These are phyloP conservation scores for Ampelomyces quisqualis DNA, from an alignment of 2,329 filamentous ascomycete genomes.

Conservation along the genomic window DNA sequence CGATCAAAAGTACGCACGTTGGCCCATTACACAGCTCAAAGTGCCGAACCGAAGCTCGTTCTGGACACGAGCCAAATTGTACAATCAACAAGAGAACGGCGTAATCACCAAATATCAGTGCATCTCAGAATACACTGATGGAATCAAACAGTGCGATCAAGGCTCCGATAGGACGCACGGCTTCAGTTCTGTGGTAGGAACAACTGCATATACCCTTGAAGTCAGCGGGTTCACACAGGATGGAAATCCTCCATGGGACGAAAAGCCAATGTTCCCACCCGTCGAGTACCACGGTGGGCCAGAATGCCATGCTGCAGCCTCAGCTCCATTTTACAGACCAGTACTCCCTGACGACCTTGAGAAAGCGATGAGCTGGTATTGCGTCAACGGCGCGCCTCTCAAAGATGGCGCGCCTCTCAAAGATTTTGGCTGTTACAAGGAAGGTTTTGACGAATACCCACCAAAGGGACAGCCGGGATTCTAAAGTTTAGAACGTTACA, in stretches of 20 bases:
- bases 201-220: slow-evolving; percentile 6
- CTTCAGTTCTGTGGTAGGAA: slow-evolving; percentile 3
- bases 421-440: not conserved
- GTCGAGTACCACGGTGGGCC: slow-evolving; percentile 1
- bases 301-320: not conserved
- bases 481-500: not conserved
- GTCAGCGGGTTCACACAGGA: slow-evolving; percentile 3
- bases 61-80: slow-evolving; percentile 4
- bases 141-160: slow-evolving; percentile 5
- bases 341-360: slow-evolving; percentile 1
- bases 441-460: slow-evolving; percentile 6
- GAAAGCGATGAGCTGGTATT: slow-evolving; percentile 2
- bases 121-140: slow-evolving; percentile 1
- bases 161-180: slow-evolving; percentile 4
- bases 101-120: slow-evolving; percentile 1
- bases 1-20: slow-evolving; percentile 1
- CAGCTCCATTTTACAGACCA: not conserved
- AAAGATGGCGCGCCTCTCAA: slow-evolving; percentile 2
- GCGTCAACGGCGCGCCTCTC: slow-evolving; percentile 1
- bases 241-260: slow-evolving; percentile 7
- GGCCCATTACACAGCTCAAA: slow-evolving; percentile 1
- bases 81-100: not conserved
- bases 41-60: slow-evolving; percentile 7
- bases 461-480: slow-evolving; percentile 2
- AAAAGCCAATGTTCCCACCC: slow-evolving; percentile 2